phyloP scores from a whole-genome alignment of 2,329 filamentous ascomycete genomes.

The Pezicula carpinea region DNA sequence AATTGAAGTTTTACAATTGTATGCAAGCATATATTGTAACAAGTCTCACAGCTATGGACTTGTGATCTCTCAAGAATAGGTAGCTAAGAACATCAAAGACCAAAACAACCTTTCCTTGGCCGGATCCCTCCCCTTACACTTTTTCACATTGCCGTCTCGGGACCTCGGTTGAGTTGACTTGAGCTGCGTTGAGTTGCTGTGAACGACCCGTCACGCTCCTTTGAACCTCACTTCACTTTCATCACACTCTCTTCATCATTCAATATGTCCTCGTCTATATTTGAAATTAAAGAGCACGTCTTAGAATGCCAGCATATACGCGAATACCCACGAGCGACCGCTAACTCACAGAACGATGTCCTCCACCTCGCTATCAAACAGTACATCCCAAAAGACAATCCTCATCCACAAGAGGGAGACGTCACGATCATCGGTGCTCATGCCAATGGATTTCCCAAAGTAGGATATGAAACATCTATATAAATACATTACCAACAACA shows the following conservation, averaged over 20 bases:
- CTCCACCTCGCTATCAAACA: conserved; percentile 78
- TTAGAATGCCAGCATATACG: conserved; percentile 74
- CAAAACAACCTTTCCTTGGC: too few relatives aligned
- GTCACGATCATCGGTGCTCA: conserved; percentile 80
- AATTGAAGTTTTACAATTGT: too few relatives aligned
- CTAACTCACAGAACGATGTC: conserved; percentile 67
- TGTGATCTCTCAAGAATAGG: too few relatives aligned
- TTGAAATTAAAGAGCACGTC: conserved; percentile 68
- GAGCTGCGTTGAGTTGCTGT: not conserved
- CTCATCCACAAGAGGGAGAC: conserved; percentile 62
- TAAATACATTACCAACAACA: not conserved
- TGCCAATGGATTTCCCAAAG: conserved; percentile 89
- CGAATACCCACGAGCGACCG: conserved; percentile 72
- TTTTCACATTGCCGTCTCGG: too few relatives aligned
- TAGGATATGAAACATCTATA: conserved; percentile 30
- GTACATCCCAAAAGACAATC: conserved; percentile 72
- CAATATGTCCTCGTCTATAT: conserved; percentile 33
- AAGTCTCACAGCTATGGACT: too few relatives aligned
- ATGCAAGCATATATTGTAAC: too few relatives aligned
- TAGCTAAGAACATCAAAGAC: too few relatives aligned
- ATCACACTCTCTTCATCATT: not conserved
- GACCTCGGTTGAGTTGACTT: not conserved
- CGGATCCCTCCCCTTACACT: too few relatives aligned
- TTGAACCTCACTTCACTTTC: not conserved
- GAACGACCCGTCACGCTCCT: not conserved